These are phyloP conservation scores for Aristolochia californica DNA, from an alignment of 164 flowering plant species.

Conservation along the genomic window DNA sequence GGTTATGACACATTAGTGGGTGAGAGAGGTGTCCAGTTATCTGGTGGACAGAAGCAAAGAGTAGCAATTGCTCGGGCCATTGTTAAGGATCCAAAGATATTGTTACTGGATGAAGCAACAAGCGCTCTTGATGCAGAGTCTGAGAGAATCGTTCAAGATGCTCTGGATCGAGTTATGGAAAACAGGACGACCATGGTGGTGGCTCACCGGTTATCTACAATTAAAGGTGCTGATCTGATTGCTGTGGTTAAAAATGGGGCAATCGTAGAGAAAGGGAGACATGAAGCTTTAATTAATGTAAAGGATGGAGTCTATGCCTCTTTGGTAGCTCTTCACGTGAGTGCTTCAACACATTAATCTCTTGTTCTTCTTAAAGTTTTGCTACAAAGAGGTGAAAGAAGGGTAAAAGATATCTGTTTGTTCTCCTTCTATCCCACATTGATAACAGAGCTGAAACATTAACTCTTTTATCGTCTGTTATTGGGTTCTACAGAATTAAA, in stretches of 20 bases:
- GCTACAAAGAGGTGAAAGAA: no score
- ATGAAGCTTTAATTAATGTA: constrained; percentile 6
- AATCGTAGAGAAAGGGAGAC: constrained; percentile 16
- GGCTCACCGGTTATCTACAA: constrained; percentile 17
- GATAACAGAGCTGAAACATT: no score
- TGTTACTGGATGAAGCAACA: constrained; percentile 20
- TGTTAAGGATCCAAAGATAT: constrained; percentile 13
- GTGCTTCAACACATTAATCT: no score
- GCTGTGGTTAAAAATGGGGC: constrained; percentile 16
- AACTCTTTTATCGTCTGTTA: no score
- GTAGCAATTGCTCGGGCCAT: constrained; percentile 19
- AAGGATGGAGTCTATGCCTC: constrained; percentile 16
- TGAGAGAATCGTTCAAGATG: constrained; percentile 19
- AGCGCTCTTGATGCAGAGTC: constrained; percentile 21
- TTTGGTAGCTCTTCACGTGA: constrained; percentile 14
- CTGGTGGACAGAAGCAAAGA: constrained; percentile 23
- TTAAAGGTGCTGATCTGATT: constrained; percentile 12
- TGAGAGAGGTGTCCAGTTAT: constrained; percentile 18
- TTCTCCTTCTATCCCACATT: no score
- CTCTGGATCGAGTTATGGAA: constrained; percentile 16
- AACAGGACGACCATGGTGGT: constrained; percentile 16
- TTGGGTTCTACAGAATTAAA: no score
- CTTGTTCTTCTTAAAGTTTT: no score
- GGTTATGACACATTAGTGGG: constrained; percentile 19
- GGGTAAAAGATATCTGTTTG: no score